Base-by-base conservation (phyloP, 2,329 filamentous ascomycete species). In the Xylariales sp. region DNA sequence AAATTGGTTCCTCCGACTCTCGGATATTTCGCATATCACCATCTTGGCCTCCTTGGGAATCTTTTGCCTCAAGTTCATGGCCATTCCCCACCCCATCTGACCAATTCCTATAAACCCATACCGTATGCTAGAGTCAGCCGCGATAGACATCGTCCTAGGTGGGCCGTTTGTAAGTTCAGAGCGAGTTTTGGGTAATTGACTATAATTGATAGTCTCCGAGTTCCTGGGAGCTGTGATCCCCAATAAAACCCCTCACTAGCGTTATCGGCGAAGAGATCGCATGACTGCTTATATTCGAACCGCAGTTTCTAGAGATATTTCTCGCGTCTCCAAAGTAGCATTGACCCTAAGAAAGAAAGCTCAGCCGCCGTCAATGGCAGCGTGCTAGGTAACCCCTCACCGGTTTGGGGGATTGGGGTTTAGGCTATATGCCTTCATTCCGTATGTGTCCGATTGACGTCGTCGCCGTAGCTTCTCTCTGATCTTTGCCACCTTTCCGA, bases 91-190 rank as follows among this genome's bases (percentile, higher is more conserved):
- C 5, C 65, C 65, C 65, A 68, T 68, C 12, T 45, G 34, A 14
- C 65, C 65, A 64, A 68, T 18, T 10, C 65, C 65, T 64, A 68
- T 68, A 39, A 68, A 68, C 0, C 65, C 65, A 61, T 68, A 68
- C 53, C 61, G 61, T 57, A 30, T 57, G 12, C 12, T 45, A 3
- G 61, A 45, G 14, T 68, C 61, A 18, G 56, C 53, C 12, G 57
- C 50, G 53, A 53, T 55, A 43, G 61, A 64, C 65, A 68, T 68
- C 14, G 30, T 43, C 16, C 8, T 23, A 36, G 9, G 6, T 14
- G 12, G 4, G 12, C 28, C 18, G 4, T 36, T 5, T 28, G 32
- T 28, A 16, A 6, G 32, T 23, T 12, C 16, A 12, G 8, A n/a
- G n/a, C 10, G 32, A n/a, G 16, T 16, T 3, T n/a, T 30, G 4